Base-by-base conservation (phyloP, 73 alveolate species). In the Vitrella brassicaformis region DNA sequence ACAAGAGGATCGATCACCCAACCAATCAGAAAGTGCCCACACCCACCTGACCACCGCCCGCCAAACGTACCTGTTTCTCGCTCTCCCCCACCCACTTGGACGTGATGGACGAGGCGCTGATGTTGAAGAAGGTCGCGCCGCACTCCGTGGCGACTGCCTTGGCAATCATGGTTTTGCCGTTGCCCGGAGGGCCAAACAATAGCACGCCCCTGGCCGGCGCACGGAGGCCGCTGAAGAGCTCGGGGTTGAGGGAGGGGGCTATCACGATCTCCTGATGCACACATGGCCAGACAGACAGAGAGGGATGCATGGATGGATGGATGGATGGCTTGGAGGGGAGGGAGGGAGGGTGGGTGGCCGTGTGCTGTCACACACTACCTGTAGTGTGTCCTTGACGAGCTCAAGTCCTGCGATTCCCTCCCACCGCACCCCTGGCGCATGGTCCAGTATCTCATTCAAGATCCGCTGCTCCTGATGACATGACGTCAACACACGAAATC, bases 41-140 rank as follows among this genome's bases (percentile, higher is more conserved):
- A n/a, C n/a, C n/a, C n/a, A n/a, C n/a, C n/a, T n/a, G n/a, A n/a
- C n/a, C n/a, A n/a, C n/a, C n/a, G n/a, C n/a, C n/a, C n/a, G n/a
- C n/a, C n/a, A 97, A 89, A 77, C 95, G 82, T 28, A 96, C 99
- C 86, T 94, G 83, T 80, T 94, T 96, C 78, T 96, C 99, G 64
- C 98, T 96, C 88, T 96, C 99, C 25, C 99, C 99, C 26, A 94
- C 94, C 98, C 99, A 96, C 87, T 96, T 96, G 27, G 98, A 92
- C 78, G 98, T 94, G 39, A 96, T 88, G 47, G 97, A 78, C 39
- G 97, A 80, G 25, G 99, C 98, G 19, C 98, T 31, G 27, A 70
- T 27, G 74, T 80, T 86, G 77, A 86, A 86, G 78, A 86, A 86
- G 0, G 91, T 86, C 31, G 89, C 83, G 69, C 80, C 79, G 31